Evolutionary conservation across 148 eudicot species (phyloP), one percentile per base, ranked within the genome.

Genomic region (Pouteria glomerata): DNA sequence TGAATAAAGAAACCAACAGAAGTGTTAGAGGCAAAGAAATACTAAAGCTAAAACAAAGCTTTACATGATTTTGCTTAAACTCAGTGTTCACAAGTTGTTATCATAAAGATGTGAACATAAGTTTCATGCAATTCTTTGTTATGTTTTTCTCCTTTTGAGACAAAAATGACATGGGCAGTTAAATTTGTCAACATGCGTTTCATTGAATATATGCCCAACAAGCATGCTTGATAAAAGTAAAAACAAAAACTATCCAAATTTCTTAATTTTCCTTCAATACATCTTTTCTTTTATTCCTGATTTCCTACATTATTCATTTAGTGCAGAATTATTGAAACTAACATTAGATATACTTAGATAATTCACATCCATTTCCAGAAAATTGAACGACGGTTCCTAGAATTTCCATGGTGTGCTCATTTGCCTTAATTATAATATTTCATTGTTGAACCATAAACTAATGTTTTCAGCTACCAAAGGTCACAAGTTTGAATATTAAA

Each of bases 1-100:
- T 95, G 90, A 66, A 73, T 50, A 62, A 77, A 72, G 21, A 45
- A 72, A 60, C 66, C 27, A 48, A 71, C 48, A 50, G 24, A 44
- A 80, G 70, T 68, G 21, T 42, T 67, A 52, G 29, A 24, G 26
- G n/a, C 44, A 48, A 73, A 74, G 45, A 61, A 35, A 11, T 41
- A 11, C 6, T 29, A n/a, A n/a, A n/a, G n/a, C n/a, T n/a, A n/a
- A n/a, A n/a, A n/a, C n/a, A n/a, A n/a, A n/a, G n/a, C n/a, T n/a
- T n/a, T n/a, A n/a, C n/a, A n/a, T n/a, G n/a, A n/a, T n/a, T 33
- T n/a, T 33, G 34, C 30, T 13, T 12, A 68, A 31, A 50, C 29
- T 21, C n/a, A 11, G n/a, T 68, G 60, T 33, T 68, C n/a, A 34
- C 16, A 14, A 18, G 19, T 47, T 50, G 56, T 23, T n/a, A 6